A percentile compares a stretch with the other conserved stretches of the same genome.
Evolutionary conservation across 2,329 filamentous ascomycete genomes (phyloP).

Genomic region (Colletotrichum sp.): DNA sequence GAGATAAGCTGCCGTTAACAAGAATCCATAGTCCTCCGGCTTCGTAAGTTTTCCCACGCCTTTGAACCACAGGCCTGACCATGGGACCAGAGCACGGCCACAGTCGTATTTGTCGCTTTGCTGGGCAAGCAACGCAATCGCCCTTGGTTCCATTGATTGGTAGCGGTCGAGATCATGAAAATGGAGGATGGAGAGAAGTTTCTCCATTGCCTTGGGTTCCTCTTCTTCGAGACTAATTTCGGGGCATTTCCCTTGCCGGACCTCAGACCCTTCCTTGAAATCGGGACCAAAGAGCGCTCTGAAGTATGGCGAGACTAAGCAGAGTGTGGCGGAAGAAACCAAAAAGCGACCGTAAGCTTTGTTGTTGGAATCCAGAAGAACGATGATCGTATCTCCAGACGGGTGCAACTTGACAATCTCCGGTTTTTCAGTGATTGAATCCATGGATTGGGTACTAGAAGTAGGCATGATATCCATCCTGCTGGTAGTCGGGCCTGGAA

Average conservation of each 20-base stretch:
- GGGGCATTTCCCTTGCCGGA: neutral
- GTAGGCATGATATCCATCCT: neutral
- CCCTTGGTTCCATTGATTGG: neutral
- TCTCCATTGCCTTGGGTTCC: neutral
- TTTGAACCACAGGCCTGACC: neutral
- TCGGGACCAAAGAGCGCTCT: neutral
- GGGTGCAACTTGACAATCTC: neutral
- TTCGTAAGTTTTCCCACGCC: neutral
- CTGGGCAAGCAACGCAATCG: neutral
- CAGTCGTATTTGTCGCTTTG: neutral
- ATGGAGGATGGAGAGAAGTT: neutral
- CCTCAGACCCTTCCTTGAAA: neutral
- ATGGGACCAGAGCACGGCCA: neutral
- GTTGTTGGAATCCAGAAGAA: neutral
- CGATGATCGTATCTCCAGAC: neutral
- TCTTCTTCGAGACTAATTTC: neutral
- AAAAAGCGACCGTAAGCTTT: neutral
- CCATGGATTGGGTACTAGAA: neutral
- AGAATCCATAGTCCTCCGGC: neutral
- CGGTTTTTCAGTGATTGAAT: fast-evolving
- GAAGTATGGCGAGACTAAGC: neutral
- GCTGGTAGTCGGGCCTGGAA: neutral
- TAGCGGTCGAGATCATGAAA: neutral
- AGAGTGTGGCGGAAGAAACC: neutral
- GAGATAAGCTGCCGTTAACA: neutral